A percentile compares a stretch with the other conserved stretches of the same genome.
phyloP scores from a whole-genome alignment of 805 yeast genomes.

The Zygotorulaspora chibaensis region DNA sequence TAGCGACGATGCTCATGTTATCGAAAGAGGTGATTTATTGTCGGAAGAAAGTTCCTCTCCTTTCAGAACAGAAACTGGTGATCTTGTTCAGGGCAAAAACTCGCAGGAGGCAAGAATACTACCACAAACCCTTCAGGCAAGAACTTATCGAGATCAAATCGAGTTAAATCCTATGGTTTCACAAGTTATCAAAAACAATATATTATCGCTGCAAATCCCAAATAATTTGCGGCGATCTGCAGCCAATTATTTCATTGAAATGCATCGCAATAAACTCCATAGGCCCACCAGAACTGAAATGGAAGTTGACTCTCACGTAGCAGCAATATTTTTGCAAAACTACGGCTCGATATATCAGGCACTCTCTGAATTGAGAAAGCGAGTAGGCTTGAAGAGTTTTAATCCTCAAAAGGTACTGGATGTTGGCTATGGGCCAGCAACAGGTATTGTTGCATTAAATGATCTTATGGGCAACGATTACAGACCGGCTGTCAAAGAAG shows the following conservation, averaged over 20 bases:
- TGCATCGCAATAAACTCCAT: conserved; percentile 54
- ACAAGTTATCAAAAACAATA: conserved; percentile 57
- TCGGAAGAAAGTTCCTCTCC: conserved; percentile 29
- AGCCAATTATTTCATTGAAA: conserved; percentile 47
- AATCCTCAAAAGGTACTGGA: conserved; percentile 67
- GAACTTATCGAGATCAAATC: conserved; percentile 47
- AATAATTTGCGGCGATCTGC: conserved; percentile 59
- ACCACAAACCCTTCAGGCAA: conserved; percentile 53
- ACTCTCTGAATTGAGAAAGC: conserved; percentile 56
- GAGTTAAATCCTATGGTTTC: conserved; percentile 55
- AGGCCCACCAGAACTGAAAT: conserved; percentile 40
- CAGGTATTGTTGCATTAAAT: conserved; percentile 84
- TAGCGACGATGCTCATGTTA: conserved; percentile 22
- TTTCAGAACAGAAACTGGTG: conserved; percentile 30
- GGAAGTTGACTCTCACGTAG: conserved; percentile 77
- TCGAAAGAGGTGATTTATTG: conserved; percentile 36
- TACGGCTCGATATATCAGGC: conserved; percentile 68
- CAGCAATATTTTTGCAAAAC: conserved; percentile 74
- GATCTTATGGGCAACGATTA: conserved; percentile 70
- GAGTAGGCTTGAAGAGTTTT: conserved; percentile 51
- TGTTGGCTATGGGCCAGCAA: conserved; percentile 86
- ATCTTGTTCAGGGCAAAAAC: conserved; percentile 15
- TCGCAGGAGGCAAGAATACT: conserved; percentile 44
- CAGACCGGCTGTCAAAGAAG: conserved; percentile 60
- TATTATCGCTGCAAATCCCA: conserved; percentile 58